Base-by-base conservation (phyloP, 2,329 filamentous ascomycete species). In the Pestalotiopsis sp. region DNA sequence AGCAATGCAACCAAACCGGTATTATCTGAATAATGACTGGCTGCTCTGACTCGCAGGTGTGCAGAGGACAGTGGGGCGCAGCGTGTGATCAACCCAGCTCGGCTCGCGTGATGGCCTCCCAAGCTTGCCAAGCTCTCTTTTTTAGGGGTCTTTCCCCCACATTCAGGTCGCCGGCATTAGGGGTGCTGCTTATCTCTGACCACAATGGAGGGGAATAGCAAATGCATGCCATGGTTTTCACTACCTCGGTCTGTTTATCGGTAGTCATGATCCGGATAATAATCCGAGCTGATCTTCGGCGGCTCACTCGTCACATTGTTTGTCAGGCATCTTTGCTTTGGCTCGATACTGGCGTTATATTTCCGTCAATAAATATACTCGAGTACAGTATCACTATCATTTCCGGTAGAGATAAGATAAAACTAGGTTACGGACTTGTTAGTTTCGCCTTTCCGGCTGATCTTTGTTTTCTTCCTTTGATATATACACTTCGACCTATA, bases 21-120 rank as follows among this genome's bases (percentile, higher is more conserved):
- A 64, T 62, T 64, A 52, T 40, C 38, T 27, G 38, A 27, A 23
- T 9, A 64, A 7, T 64, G 61, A 64, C 61, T 64, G 61, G 61
- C 40, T 64, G 40, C 4, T n/a, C 23, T 64, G 61, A 49, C 40
- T 49, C 61, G 61, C 45, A 31, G n/a, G 45, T 27, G 5, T 25
- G 25, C 61, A 17, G 49, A 40, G 36, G 27, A 25, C 25, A 27
- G 61, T 64, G 61, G 61, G 61, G 61, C 40, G 9, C n/a, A 40
- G 36, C 59, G 59, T 62, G 59, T 62, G 59, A 62, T 62, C 59
- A 40, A 36, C 59, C 9, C 36, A 23, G 23, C 23, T 27, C 57
- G 27, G 59, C 59, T 40, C 27, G 59, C 59, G 59, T 62, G 59
- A 62, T 62, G 31, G 57, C 23, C 27, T 27, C 57, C 57, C 17